Percentiles rank a stretch among this genome's conserved stretches.
Conservation (phyloP, 2,329 filamentous ascomycete genomes). For the Pseudogymnoascus sp. region DNA sequence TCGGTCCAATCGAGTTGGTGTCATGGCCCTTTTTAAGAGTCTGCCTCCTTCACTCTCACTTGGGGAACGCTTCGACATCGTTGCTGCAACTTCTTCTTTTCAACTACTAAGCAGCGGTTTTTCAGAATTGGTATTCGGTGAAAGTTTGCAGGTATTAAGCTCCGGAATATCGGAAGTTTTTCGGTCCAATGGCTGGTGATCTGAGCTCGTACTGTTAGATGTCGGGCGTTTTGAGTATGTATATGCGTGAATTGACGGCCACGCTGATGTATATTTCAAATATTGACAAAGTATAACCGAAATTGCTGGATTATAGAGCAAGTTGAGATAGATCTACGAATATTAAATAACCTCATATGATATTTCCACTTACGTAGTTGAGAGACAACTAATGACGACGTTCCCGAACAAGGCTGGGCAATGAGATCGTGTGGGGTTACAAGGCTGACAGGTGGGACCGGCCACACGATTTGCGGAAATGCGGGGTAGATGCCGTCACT, state of each 20-base stretch:
- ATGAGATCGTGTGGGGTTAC: background rate
- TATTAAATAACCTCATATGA: background rate
- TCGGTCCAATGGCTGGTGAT: background rate
- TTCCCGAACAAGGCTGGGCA: background rate
- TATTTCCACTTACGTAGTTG: background rate
- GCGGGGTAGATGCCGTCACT: too few species aligned
- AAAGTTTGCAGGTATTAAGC: background rate
- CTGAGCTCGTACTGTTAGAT: background rate
- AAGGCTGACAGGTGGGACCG: background rate
- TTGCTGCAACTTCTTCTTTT: background rate
- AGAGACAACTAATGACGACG: background rate
- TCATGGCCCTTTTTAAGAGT: background rate
- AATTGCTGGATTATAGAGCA: background rate
- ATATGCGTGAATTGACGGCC: background rate
- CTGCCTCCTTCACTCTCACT: background rate
- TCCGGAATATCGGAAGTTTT: background rate
- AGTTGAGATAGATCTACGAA: background rate
- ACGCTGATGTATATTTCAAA: background rate
- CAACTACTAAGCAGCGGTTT: background rate
- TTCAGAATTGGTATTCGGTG: background rate
- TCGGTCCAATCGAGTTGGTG: background rate
- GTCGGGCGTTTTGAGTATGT: background rate
- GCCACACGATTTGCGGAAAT: background rate
- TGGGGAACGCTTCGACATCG: background rate
- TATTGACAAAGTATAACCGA: background rate